Conservation (phyloP, 495 filamentous ascomycete genomes). For the Aspergillus diversus region DNA sequence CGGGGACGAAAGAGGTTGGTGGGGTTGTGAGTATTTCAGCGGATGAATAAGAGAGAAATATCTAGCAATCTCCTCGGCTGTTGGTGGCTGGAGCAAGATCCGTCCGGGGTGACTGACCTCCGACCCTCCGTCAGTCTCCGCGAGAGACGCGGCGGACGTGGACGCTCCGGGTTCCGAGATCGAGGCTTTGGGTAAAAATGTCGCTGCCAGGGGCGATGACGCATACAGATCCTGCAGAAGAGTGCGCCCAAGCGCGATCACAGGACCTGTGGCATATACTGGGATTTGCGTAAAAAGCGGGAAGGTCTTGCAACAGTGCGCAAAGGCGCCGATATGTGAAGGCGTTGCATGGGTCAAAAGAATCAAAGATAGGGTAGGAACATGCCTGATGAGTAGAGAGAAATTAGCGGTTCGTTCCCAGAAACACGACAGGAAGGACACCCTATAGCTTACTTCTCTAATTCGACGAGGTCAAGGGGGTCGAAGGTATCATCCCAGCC, state of each 20-base stretch:
- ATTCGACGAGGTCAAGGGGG: conserved; percentile 72
- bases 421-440: neutral
- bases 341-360: conserved; percentile 93
- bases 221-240: conserved; percentile 90
- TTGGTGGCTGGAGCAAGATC: conserved; percentile 81
- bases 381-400: conserved; percentile 60
- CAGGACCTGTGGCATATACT: conserved; percentile 92
- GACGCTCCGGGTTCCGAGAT: conserved; percentile 67
- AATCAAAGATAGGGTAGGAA: conserved; percentile 88
- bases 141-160: conserved; percentile 39
- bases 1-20: conserved; percentile 80
- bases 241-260: conserved; percentile 90
- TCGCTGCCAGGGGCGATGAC: conserved; percentile 83
- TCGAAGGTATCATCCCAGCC: conserved; percentile 96
- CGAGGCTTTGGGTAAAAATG: conserved; percentile 69
- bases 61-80: conserved; percentile 80
- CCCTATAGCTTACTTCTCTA: conserved; percentile 74
- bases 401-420: conserved; percentile 18
- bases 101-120: conserved; percentile 38
- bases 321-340: conserved; percentile 88
- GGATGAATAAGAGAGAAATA: conserved; percentile 94
- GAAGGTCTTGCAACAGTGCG: conserved; percentile 95
- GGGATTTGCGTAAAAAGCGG: conserved; percentile 90
- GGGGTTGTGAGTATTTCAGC: conserved; percentile 95
- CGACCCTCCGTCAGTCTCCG: conserved; percentile 27